Conservation (phyloP, 352 stramenopile genomes). For the Pythium folliculosum region DNA sequence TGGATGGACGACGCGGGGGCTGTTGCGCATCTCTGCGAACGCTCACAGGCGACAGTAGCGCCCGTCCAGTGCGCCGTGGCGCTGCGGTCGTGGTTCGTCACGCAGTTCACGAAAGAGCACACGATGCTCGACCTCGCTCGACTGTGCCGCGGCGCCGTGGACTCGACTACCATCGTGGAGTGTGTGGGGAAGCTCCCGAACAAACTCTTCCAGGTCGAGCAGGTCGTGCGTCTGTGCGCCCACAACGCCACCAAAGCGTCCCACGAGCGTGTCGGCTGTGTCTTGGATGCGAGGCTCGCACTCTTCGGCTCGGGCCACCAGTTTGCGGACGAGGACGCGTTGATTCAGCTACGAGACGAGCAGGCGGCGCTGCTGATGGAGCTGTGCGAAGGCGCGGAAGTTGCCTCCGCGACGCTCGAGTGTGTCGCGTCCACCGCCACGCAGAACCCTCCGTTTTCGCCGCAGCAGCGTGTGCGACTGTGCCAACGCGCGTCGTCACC, state of each 20-base stretch:
- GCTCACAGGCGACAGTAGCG: constrained; percentile 13
- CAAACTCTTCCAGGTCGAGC: constrained; percentile 6
- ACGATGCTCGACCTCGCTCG: constrained; percentile 13
- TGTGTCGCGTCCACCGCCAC: constrained; percentile 14
- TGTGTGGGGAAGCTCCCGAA: constrained; percentile 28
- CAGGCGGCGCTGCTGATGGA: constrained; percentile 16
- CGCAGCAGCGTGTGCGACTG: constrained; percentile 11
- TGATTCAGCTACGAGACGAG: neutral
- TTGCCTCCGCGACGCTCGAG: neutral
- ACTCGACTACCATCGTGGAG: neutral
- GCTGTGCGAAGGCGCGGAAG: constrained; percentile 11
- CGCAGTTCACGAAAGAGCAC: constrained; percentile 10
- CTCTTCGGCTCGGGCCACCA: constrained; percentile 1
- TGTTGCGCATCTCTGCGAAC: constrained; percentile 38
- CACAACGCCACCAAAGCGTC: neutral
- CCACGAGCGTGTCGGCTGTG: constrained; percentile 6
- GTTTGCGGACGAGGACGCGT: neutral
- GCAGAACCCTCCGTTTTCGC: constrained; percentile 2
- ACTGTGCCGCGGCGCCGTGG: constrained; percentile 16
- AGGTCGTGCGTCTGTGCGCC: constrained; percentile 21
- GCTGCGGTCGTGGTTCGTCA: constrained; percentile 27
- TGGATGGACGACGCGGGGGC: constrained; percentile 46
- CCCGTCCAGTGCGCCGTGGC: constrained; percentile 43
- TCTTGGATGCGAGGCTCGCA: constrained; percentile 2
- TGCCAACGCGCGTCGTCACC: constrained; percentile 11